Conservation (phyloP, 2,329 filamentous ascomycete genomes). For the Hirsutella thompsonii region DNA sequence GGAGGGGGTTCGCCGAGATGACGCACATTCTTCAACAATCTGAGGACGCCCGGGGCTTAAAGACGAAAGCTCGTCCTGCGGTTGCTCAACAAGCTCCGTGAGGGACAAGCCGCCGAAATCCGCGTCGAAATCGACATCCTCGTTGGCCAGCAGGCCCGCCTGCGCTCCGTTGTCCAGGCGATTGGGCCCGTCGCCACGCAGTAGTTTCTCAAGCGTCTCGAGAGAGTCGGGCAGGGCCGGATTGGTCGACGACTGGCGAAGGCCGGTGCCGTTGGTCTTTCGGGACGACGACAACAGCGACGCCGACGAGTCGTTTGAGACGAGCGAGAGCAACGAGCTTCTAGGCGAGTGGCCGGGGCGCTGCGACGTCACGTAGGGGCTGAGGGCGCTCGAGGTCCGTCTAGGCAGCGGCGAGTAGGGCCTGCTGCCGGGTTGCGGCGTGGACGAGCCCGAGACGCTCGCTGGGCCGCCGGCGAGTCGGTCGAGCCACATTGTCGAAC, state of each 20-base stretch:
- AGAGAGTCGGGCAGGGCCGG: slow-evolving; percentile 52
- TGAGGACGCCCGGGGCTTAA: slow-evolving; percentile 35
- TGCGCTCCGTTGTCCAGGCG: slow-evolving; percentile 4
- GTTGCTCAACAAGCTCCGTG: slow-evolving; percentile 47
- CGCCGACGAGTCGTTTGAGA: slow-evolving; percentile 61
- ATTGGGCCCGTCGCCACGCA: slow-evolving; percentile 17
- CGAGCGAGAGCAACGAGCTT: slow-evolving; percentile 67
- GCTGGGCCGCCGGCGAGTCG: slow-evolving; percentile 60
- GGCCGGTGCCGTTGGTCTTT: slow-evolving; percentile 52
- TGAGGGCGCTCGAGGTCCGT: slow-evolving; percentile 54
- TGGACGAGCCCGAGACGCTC: slow-evolving; percentile 42
- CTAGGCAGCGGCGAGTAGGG: slow-evolving; percentile 59
- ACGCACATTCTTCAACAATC: slow-evolving; percentile 60
- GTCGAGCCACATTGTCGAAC: slow-evolving; percentile 70
- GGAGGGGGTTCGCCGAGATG: neutral
- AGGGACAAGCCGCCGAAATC: slow-evolving; percentile 72
- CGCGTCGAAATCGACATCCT: slow-evolving; percentile 52
- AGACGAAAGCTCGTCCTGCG: slow-evolving; percentile 7
- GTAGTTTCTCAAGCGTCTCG: slow-evolving; percentile 46
- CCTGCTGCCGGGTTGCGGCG: slow-evolving; percentile 50
- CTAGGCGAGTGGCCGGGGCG: slow-evolving; percentile 56
- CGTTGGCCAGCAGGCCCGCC: slow-evolving; percentile 23
- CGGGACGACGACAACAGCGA: slow-evolving; percentile 58
- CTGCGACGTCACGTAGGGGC: slow-evolving; percentile 54
- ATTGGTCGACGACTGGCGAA: slow-evolving; percentile 43